Percentiles rank a stretch among this genome's conserved stretches.
phyloP scores from a whole-genome alignment of 495 filamentous ascomycete genomes.

The Daldinia bambusicola region DNA sequence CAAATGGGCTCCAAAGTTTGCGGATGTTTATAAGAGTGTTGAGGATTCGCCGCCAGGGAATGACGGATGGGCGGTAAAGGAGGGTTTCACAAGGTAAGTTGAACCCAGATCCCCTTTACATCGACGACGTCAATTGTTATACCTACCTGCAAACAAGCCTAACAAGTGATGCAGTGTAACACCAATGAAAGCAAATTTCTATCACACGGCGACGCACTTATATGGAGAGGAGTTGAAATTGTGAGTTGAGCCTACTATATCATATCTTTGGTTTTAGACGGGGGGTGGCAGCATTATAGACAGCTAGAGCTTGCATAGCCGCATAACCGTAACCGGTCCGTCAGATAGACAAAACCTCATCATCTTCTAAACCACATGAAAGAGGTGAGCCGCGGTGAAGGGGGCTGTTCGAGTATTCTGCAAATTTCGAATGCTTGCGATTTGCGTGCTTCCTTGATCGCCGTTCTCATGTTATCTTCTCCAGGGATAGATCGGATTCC shows the following conservation, averaged over 20 bases:
- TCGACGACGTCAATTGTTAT: constrained; percentile 7
- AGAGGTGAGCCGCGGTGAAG: constrained; percentile 46
- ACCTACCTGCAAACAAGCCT: constrained; percentile 7
- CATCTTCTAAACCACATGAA: constrained; percentile 34
- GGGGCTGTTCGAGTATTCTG: constrained; percentile 24
- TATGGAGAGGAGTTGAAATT: constrained; percentile 82
- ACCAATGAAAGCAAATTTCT: constrained; percentile 90
- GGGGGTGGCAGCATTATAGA: constrained; percentile 41
- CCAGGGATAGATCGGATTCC: constrained; percentile 35
- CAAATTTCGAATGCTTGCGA: constrained; percentile 27
- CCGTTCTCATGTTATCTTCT: constrained; percentile 41
- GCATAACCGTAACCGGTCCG: constrained; percentile 23
- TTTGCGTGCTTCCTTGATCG: constrained; percentile 12
- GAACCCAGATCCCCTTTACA: constrained; percentile 4
- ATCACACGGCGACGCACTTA: constrained; percentile 71
- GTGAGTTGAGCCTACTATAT: constrained; percentile 71
- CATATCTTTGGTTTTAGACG: constrained; percentile 38
- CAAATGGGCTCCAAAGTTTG: constrained; percentile 89
- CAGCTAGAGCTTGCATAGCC: constrained; percentile 28
- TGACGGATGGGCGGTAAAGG: constrained; percentile 93
- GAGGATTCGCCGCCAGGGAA: constrained; percentile 83
- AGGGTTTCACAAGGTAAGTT: constrained; percentile 85
- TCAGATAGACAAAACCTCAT: constrained; percentile 39
- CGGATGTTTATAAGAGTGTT: constrained; percentile 85
- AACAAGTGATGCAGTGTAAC: constrained; percentile 71